Percentiles rank a stretch among this genome's conserved stretches.
Evolutionary conservation across 352 stramenopile genomes (phyloP).

Genomic region (Phytopythium montanum): DNA sequence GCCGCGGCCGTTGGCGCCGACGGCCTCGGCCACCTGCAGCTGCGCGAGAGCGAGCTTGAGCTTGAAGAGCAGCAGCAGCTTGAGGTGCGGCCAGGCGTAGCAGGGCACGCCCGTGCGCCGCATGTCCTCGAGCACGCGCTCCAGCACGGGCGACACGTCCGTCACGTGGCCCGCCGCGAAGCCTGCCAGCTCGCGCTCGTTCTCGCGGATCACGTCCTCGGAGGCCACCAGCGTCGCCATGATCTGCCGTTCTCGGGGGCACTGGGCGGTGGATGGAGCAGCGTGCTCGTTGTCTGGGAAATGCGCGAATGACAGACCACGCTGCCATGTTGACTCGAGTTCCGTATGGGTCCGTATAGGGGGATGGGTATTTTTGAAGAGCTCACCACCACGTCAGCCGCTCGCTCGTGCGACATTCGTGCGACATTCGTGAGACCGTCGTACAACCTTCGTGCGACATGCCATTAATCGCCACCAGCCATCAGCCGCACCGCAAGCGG

Average conservation of each 20-base stretch:
- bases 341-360: not conserved
- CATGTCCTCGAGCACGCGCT: constrained; percentile 68
- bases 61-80: constrained; percentile 50
- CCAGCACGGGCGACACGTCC: constrained; percentile 45
- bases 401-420: constrained; percentile 5
- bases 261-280: no score
- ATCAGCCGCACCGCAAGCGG: constrained; percentile 4
- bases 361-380: not conserved
- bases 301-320: not conserved
- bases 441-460: no score
- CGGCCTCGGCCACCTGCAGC: constrained; percentile 44
- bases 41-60: constrained; percentile 53
- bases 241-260: not conserved
- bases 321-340: not conserved
- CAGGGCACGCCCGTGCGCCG: constrained; percentile 55
- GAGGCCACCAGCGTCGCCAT: constrained; percentile 1
- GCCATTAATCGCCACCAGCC: no score
- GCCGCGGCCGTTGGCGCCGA: constrained; percentile 10
- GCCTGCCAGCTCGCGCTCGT: constrained; percentile 64
- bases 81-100: constrained; percentile 75
- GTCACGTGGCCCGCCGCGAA: constrained; percentile 47
- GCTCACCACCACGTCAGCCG: not conserved
- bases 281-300: not conserved
- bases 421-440: not conserved
- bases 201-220: constrained; percentile 60